Evolutionary conservation across 768 basidiomycete species (phyloP).

Genomic region (Macrolepiota fuliginosa): DNA sequence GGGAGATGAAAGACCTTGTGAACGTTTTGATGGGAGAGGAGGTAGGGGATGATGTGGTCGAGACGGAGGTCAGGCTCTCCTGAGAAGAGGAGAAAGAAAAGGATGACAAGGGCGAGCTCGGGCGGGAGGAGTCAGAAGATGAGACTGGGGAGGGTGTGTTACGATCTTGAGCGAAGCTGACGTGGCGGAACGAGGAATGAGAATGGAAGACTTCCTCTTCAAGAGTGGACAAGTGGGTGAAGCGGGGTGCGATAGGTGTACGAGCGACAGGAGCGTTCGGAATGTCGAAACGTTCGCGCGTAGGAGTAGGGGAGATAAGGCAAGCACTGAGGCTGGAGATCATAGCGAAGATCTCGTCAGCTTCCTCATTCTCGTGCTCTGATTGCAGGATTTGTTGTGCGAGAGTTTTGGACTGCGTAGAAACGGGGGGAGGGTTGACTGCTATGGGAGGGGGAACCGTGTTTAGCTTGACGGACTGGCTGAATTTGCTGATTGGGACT

Average conservation of each 20-base stretch:
- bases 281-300: conserved; percentile 25
- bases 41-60: conserved; percentile 27
- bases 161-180: conserved; percentile 4
- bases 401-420: conserved; percentile 25
- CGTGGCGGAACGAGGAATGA: conserved; percentile 16
- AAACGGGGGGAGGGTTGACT: conserved; percentile 20
- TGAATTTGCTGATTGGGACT: conserved; percentile 28
- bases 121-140: conserved; percentile 29
- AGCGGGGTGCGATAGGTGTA: conserved; percentile 13
- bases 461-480: conserved; percentile 16
- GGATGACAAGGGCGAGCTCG: conserved; percentile 38
- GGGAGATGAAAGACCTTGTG: conserved; percentile 3
- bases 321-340: conserved; percentile 24
- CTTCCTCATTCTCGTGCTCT: conserved; percentile 27
- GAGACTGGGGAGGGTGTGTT: conserved; percentile 6
- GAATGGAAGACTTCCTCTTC: conserved; percentile 7
- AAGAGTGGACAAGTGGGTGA: conserved; percentile 19
- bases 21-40: conserved; percentile 18
- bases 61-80: conserved; percentile 30
- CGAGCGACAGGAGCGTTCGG: conserved; percentile 10
- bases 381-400: conserved; percentile 33
- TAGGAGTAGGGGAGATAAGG: conserved; percentile 34
- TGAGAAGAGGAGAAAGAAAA: conserved; percentile 30
- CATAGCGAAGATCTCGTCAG: conserved; percentile 35
- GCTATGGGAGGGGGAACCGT: conserved; percentile 19